Evolutionary conservation across 1,284 basidiomycete genomes (phyloP).

Genomic region (Tetrapyrgos nigripes): DNA sequence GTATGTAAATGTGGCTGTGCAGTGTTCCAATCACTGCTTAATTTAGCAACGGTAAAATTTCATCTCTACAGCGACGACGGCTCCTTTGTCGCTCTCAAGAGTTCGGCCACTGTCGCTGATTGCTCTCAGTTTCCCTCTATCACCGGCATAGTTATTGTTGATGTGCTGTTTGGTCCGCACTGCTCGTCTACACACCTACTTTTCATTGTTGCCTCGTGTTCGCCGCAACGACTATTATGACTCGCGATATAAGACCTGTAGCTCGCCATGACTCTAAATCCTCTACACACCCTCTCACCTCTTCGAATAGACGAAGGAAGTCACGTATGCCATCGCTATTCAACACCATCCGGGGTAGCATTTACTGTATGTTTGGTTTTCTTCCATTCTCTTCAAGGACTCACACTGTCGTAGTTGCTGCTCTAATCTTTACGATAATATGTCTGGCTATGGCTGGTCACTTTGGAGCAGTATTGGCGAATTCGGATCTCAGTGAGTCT

Average conservation of each 20-base stretch:
- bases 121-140: constrained; percentile 7
- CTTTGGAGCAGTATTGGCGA: constrained; percentile 69
- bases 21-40: background rate
- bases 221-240: constrained; percentile 45
- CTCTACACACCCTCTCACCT: constrained; percentile 29
- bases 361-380: constrained; percentile 9
- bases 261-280: constrained; percentile 27
- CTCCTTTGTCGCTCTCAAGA: constrained; percentile 11
- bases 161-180: constrained; percentile 11
- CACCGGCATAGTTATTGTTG: constrained; percentile 8
- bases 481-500: constrained; percentile 79
- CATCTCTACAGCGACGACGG: background rate
- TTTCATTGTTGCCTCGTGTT: constrained; percentile 55
- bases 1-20: background rate
- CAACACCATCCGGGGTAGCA: constrained; percentile 58
- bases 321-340: constrained; percentile 58
- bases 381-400: background rate
- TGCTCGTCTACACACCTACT: constrained; percentile 10
- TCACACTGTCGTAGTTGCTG: constrained; percentile 49
- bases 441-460: constrained; percentile 79
- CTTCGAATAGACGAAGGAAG: constrained; percentile 28
- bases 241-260: constrained; percentile 23
- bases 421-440: constrained; percentile 75
- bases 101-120: constrained; percentile 29
- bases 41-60: background rate